phyloP scores from a whole-genome alignment of 768 basidiomycete species.

The Neoboletus brunneissimus region DNA sequence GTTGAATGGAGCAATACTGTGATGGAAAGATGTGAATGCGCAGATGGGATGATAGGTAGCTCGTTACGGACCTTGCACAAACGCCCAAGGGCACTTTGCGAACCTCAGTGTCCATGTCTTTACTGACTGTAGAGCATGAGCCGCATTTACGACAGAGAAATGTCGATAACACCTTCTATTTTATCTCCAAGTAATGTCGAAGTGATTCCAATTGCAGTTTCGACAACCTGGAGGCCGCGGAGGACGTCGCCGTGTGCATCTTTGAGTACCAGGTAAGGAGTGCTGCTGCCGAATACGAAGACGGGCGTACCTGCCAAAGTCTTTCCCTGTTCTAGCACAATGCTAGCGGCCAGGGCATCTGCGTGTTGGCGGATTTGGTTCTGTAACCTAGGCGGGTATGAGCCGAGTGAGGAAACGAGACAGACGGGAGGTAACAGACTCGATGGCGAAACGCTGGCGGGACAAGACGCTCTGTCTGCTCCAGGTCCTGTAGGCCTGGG shows the following conservation, averaged over 20 bases:
- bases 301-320: constrained; percentile 68
- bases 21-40: constrained; percentile 1
- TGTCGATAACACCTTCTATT: constrained; percentile 65
- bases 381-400: constrained; percentile 62
- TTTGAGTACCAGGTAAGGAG: constrained; percentile 21
- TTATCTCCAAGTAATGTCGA: constrained; percentile 87
- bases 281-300: not conserved
- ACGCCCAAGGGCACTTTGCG: constrained; percentile 86
- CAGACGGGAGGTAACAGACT: constrained; percentile 52
- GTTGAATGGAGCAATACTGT: constrained; percentile 82
- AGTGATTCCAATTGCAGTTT: constrained; percentile 77
- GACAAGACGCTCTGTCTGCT: constrained; percentile 79
- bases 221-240: constrained; percentile 87
- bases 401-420: constrained; percentile 4
- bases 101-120: constrained; percentile 94
- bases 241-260: constrained; percentile 96
- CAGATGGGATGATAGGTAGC: not conserved
- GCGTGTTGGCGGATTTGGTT: constrained; percentile 80
- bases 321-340: constrained; percentile 95
- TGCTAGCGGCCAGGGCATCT: constrained; percentile 82
- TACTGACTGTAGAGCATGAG: constrained; percentile 58
- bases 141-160: not conserved
- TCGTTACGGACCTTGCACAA: constrained; percentile 53
- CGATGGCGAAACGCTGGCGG: constrained; percentile 84
- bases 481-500: constrained; percentile 87